These are phyloP conservation scores for Debaryomyces castellii DNA, from an alignment of 805 yeast species.

Conservation along the genomic window DNA sequence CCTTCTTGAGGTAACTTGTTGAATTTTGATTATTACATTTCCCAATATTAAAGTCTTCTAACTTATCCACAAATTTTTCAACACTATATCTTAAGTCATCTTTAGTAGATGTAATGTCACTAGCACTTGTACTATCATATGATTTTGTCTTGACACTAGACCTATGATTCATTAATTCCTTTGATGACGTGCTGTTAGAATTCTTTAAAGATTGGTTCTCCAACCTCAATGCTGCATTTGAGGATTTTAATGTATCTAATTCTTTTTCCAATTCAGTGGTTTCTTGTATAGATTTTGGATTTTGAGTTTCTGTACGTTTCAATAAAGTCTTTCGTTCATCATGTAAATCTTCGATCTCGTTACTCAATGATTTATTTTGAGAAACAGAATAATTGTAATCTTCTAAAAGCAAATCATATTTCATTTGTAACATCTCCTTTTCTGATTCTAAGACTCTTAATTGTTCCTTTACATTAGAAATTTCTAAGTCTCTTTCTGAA, in stretches of 20 bases:
- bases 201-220: slow-evolving; percentile 39
- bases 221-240: slow-evolving; percentile 33
- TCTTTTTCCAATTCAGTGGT: slow-evolving; percentile 17
- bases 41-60: slow-evolving; percentile 21
- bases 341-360: slow-evolving; percentile 18
- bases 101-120: neutral
- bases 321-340: slow-evolving; percentile 11
- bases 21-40: slow-evolving; percentile 9
- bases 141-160: slow-evolving; percentile 2
- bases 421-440: slow-evolving; percentile 12
- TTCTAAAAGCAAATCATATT: slow-evolving; percentile 18
- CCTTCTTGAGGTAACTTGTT: slow-evolving; percentile 18
- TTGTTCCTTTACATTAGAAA: slow-evolving; percentile 25
- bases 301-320: neutral
- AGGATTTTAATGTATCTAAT: slow-evolving; percentile 26
- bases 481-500: slow-evolving; percentile 47
- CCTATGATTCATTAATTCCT: slow-evolving; percentile 2
- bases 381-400: slow-evolving; percentile 19
- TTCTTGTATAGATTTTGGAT: neutral
- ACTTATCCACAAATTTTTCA: slow-evolving; percentile 23
- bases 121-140: neutral
- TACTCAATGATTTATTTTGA: slow-evolving; percentile 19
- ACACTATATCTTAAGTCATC: slow-evolving; percentile 10
- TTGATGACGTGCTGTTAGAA: slow-evolving; percentile 8
- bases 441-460: slow-evolving; percentile 15